Evolutionary conservation across 2,329 filamentous ascomycete genomes (phyloP).

Genomic region (Elsinoe necatrix): DNA sequence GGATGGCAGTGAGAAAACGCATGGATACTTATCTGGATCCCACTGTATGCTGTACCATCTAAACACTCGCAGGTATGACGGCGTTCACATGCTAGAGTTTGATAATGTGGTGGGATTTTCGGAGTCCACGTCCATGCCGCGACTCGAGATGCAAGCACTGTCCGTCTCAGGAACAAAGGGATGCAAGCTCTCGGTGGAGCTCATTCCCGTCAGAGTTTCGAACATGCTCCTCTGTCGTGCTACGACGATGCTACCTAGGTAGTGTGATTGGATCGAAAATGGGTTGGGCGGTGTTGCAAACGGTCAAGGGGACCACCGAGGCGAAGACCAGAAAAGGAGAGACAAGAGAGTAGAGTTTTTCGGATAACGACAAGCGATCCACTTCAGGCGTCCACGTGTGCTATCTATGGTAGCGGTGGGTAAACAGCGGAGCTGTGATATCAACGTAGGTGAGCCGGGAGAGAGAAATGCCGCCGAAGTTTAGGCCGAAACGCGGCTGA

Average conservation of each 20-base stretch:
- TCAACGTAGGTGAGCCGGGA: not conserved
- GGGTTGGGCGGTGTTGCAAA: not conserved
- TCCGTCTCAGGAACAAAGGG: constrained; percentile 9
- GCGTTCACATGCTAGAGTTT: constrained; percentile 3
- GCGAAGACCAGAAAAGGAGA: constrained; percentile 6
- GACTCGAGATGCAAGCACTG: constrained; percentile 1
- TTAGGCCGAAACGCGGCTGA: not conserved
- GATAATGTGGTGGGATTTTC: constrained; percentile 5
- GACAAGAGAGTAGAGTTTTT: not conserved
- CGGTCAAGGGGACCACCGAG: not conserved
- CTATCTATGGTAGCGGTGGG: constrained; percentile 7
- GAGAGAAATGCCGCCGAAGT: constrained; percentile 3
- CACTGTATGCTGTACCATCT: not conserved
- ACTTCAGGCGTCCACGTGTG: constrained; percentile 3
- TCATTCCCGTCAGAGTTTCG: not conserved
- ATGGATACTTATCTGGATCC: constrained; percentile 3
- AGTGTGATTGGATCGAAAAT: not conserved
- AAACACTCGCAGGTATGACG: not conserved
- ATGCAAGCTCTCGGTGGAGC: constrained; percentile 2
- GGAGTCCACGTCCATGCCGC: constrained; percentile 6
- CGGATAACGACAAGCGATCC: constrained; percentile 2
- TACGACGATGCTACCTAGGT: not conserved
- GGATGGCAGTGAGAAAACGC: not conserved
- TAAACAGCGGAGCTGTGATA: constrained; percentile 6
- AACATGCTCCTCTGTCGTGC: not conserved